Base-by-base conservation (phyloP, 192 early-diverging fungal genomes). In the Cladochytrium replicatum region DNA sequence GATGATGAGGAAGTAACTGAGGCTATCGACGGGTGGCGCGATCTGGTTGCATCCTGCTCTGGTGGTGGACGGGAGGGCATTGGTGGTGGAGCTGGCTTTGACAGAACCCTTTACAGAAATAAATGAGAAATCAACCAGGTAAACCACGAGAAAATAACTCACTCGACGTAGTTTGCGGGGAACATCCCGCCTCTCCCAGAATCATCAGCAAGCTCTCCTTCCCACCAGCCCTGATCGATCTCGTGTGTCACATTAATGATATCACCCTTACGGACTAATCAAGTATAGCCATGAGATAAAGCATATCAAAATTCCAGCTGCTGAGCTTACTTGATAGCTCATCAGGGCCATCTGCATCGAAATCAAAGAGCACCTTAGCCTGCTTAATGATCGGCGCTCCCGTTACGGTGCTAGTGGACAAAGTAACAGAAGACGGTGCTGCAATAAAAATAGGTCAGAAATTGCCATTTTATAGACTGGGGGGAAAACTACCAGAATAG, bases 191-290 rank as follows among this genome's bases (percentile, higher is more conserved):
- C 63, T 3, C 56, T 61, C 31, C 84, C 82, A 41, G 61, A 57
- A 6, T 72, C 66, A 58, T 88, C 80, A 15, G 71, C 60, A 6
- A 88, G 53, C 63, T 84, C 81, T 22, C 94, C 94, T 26, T 82
- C 68, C 90, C 93, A 94, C 94, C 94, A 98, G 0, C 93, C 93
- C 40, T 88, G 82, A 48, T 93, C 89, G 30, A 93, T 80, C 56
- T 87, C 86, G 39, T 85, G 81, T 2, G 79, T 70, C 1, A 98
- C 84, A 23, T 78, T 76, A 50, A 98, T 83, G 42, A 93, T 73
- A 49, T 98, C 92, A 2, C 89, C 93, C 46, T 75, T 81, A n/a
- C 75, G 70, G 27, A 98, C 74, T 39, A 81, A 3, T 3, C 46
- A 34, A 48, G 3, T n/a, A 38, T 19, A 39, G 29, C 25, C 15